phyloP scores from a whole-genome alignment of 176 grass and related monocot species.

The Miscanthus lutarioriparius region DNA sequence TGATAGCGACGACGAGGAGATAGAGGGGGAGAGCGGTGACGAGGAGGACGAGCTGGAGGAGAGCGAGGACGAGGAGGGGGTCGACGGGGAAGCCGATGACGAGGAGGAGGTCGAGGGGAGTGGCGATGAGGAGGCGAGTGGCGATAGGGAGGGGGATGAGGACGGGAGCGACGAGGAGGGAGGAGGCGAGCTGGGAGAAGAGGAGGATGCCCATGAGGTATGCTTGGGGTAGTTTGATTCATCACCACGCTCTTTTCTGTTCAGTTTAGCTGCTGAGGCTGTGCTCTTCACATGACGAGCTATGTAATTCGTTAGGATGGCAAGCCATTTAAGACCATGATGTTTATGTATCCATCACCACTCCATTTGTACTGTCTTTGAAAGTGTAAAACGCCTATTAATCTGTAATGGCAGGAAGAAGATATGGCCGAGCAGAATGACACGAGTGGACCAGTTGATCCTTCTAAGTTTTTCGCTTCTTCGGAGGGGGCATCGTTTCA shows the following conservation, averaged over 20 bases:
- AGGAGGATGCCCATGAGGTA: constrained; percentile 33
- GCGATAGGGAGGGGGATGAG: background rate
- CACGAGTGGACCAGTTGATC: background rate
- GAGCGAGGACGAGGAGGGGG: constrained; percentile 26
- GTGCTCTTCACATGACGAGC: background rate
- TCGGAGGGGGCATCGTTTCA: constrained; percentile 80
- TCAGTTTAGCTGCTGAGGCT: background rate
- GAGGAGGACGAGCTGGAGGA: constrained; percentile 54
- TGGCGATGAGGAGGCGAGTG: background rate
- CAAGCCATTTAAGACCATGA: background rate
- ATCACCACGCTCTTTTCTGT: background rate
- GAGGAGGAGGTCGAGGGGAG: background rate
- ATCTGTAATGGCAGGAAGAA: constrained; percentile 33
- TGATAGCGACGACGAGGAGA: constrained; percentile 20
- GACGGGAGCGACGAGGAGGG: constrained; percentile 5
- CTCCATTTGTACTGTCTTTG: no score
- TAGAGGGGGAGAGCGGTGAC: constrained; percentile 43
- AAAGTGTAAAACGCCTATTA: no score
- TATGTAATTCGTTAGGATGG: background rate
- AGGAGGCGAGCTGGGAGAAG: background rate
- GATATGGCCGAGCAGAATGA: background rate
- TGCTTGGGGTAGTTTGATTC: background rate
- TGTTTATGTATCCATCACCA: background rate
- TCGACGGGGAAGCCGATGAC: background rate
- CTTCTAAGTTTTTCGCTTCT: constrained; percentile 64